Percentiles rank a stretch among this genome's conserved stretches.
Evolutionary conservation across 805 yeast species (phyloP).

Genomic region (Isabelozyma heimii): DNA sequence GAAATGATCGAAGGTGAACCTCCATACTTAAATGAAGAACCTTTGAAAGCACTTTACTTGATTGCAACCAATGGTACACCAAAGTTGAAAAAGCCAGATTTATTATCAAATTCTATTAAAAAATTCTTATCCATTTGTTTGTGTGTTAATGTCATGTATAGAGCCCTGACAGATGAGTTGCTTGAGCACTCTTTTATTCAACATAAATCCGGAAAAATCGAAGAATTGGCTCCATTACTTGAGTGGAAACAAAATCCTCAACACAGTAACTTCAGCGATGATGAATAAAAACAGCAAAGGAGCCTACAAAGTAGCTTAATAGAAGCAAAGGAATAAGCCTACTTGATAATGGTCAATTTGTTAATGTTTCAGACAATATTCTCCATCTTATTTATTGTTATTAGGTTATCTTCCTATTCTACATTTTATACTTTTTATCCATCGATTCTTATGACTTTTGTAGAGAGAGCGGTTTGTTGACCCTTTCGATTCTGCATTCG

Average conservation of each 20-base stretch:
- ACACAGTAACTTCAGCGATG: slow-evolving; percentile 3
- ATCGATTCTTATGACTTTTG: no score
- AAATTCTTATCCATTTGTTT: slow-evolving; percentile 86
- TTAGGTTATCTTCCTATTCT: background rate
- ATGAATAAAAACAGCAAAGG: background rate
- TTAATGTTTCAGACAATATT: no score
- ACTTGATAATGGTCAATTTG: no score
- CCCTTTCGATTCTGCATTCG: no score
- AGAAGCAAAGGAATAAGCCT: no score
- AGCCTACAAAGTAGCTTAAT: background rate
- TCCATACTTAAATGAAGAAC: slow-evolving; percentile 78
- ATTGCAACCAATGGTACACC: slow-evolving; percentile 85
- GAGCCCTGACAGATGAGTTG: slow-evolving; percentile 89
- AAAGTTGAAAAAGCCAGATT: slow-evolving; percentile 64
- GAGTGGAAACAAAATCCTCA: slow-evolving; percentile 40
- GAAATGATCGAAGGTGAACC: slow-evolving; percentile 89
- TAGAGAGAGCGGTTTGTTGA: no score
- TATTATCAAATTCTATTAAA: slow-evolving; percentile 71
- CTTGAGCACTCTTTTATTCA: slow-evolving; percentile 71
- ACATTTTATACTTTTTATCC: background rate
- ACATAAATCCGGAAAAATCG: slow-evolving; percentile 56
- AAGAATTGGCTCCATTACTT: slow-evolving; percentile 57
- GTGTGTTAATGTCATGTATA: slow-evolving; percentile 88
- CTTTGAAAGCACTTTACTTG: slow-evolving; percentile 69
- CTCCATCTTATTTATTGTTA: background rate